Evolutionary conservation across 2,329 filamentous ascomycete species (phyloP), one percentile per base, ranked within the genome.

Genomic region (Alternaria postmessia): DNA sequence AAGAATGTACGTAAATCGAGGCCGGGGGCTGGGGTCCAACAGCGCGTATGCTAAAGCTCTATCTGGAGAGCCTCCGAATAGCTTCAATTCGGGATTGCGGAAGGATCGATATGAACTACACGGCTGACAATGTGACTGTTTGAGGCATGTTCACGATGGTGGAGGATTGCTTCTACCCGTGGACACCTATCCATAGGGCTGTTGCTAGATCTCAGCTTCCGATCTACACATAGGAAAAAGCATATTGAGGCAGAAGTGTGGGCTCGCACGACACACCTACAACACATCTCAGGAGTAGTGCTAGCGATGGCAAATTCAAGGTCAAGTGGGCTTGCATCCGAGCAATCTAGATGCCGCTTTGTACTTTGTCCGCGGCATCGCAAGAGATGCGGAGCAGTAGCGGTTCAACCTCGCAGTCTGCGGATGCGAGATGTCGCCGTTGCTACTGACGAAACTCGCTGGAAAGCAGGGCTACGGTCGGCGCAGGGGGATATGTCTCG

Each of bases 351-450:
- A 56, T 24, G 51, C 47, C 54, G 34, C 47, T 48, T 51, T 51
- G 63, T 61, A 20, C 42, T 20, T 48, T 49, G 54, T 54, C 51
- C 58, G 59, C 66, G 54, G 62, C 54, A 57, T 41, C 49, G 54
- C 48, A 36, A 52, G 51, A 51, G 46, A 54, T 62, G 64, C 55
- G 62, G 67, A 69, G 66, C 51, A 54, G 12, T 22, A 67, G 66
- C 71, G 71, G 72, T 69, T 62, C 68, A 70, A 62, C 54, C 60
- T 71, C 71, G 72, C 67, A 36, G 30, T 54, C 59, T 69, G 70
- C 73, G 72, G 72, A 32, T 69, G 72, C 73, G 73, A 75, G 59
- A 36, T 71, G 64, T 73, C 63, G 62, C 70, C 70, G 69, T 62
- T 32, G 63, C 67, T 9, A 22, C 54, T 68, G 70, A 18, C 46